Evolutionary conservation across 73 alveolate species (phyloP).

Genomic region (Stentor roeselii): DNA sequence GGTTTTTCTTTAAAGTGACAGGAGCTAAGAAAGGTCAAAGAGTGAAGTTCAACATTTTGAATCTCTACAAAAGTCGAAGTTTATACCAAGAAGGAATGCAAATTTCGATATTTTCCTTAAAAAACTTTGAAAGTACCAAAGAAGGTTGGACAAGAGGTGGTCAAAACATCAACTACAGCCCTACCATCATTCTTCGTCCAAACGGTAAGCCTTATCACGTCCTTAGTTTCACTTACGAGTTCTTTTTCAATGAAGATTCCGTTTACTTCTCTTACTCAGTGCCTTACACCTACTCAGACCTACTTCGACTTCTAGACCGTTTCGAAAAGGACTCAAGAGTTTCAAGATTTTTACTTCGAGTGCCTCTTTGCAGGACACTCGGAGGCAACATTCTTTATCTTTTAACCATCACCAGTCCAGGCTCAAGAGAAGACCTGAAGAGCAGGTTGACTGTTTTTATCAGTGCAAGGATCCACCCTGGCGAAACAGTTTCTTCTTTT

Average conservation of each 20-base stretch:
- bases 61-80: slow-evolving; percentile 43
- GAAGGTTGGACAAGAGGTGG: slow-evolving; percentile 64
- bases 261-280: neutral
- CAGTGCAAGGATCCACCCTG: slow-evolving; percentile 32
- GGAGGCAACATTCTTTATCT: slow-evolving; percentile 34
- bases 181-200: slow-evolving; percentile 26
- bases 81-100: slow-evolving; percentile 54
- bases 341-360: neutral
- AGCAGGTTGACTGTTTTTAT: slow-evolving; percentile 36
- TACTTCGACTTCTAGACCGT: neutral
- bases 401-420: slow-evolving; percentile 32
- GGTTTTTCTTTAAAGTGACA: slow-evolving; percentile 79
- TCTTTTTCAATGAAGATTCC: neutral
- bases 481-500: slow-evolving; percentile 29
- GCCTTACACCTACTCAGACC: neutral
- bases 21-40: slow-evolving; percentile 42
- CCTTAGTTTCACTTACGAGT: neutral
- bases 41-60: slow-evolving; percentile 43
- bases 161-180: slow-evolving; percentile 36
- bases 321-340: neutral
- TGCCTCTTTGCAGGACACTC: slow-evolving; percentile 19
- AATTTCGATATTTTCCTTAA: slow-evolving; percentile 41
- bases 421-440: neutral
- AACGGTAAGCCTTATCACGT: slow-evolving; percentile 9
- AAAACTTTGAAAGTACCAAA: slow-evolving; percentile 18